phyloP scores from a whole-genome alignment of 164 flowering plant genomes.

The Umbellularia californica region DNA sequence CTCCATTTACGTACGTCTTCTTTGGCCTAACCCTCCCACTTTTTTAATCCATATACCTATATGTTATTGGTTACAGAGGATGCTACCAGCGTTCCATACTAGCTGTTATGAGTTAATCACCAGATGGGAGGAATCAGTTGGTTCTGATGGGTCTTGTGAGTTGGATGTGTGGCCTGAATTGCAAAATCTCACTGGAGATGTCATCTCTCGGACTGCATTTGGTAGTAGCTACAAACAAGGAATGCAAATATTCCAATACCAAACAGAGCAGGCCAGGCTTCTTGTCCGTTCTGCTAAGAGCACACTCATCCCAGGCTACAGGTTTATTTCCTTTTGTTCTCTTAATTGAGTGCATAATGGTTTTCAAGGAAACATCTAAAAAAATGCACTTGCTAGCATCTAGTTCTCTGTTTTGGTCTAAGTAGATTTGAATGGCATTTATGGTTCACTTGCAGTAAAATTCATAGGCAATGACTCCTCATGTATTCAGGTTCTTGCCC shows the following conservation, averaged over 20 bases:
- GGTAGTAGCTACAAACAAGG: slow-evolving; percentile 34
- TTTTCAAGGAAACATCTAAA: too few relatives aligned
- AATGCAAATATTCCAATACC: slow-evolving; percentile 23
- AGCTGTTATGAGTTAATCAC: slow-evolving; percentile 16
- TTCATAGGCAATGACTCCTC: background rate
- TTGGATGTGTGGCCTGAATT: slow-evolving; percentile 26
- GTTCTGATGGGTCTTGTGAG: slow-evolving; percentile 9
- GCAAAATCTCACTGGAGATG: slow-evolving; percentile 23
- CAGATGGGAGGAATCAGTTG: slow-evolving; percentile 18
- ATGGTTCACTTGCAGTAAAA: too few relatives aligned
- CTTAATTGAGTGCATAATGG: too few relatives aligned
- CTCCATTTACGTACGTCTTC: too few relatives aligned
- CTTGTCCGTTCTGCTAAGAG: background rate
- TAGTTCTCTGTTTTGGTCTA: too few relatives aligned
- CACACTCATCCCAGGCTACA: slow-evolving; percentile 27
- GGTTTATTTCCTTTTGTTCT: slow-evolving; percentile 8
- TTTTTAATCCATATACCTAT: too few relatives aligned
- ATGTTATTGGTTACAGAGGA: slow-evolving; percentile 13
- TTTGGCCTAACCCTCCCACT: too few relatives aligned
- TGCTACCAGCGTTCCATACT: slow-evolving; percentile 24
- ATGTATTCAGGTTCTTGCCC: slow-evolving; percentile 24
- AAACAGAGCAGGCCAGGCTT: slow-evolving; percentile 10
- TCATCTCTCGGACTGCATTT: slow-evolving; percentile 28
- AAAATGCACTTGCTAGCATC: too few relatives aligned
- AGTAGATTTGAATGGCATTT: too few relatives aligned